Evolutionary conservation across 2,329 filamentous ascomycete species (phyloP), one percentile per base, ranked within the genome.

Genomic region (Trichoderma semiorbis): DNA sequence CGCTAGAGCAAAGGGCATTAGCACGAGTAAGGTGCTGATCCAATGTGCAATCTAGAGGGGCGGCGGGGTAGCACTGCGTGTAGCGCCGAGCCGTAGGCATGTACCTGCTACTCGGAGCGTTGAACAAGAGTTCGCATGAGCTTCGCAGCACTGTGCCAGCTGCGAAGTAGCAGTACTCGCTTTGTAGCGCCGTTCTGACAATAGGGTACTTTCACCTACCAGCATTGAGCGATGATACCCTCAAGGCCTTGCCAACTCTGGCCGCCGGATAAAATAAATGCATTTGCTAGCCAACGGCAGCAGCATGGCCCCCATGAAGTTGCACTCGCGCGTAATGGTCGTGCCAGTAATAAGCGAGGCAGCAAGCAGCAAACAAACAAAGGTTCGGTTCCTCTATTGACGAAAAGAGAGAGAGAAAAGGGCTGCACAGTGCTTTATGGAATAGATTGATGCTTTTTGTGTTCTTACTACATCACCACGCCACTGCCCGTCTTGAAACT

Each of bases 11-110:
- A 62, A 62, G 39, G 36, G 57, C 57, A 62, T 61, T 50, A 69
- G 39, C 57, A 53, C 66, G 57, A 69, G 39, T 62, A 69, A 69
- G 66, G 66, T 62, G 66, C 66, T 69, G 66, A 69, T 69, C 53
- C 66, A 69, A 69, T 47, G 66, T 69, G 57, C 66, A 69, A 69
- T 69, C 66, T n/a, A 69, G 66, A 69, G 66, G 66, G 66, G 66
- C 66, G 66, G 66, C 66, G 66, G 66, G 66, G 66, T 69, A 69
- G 39, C 66, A 14, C 39, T 69, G 26, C 36, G 39, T 69, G 66
- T 69, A 69, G 66, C 66, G 66, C 57, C 66, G 66, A 69, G 57
- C 55, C 34, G 50, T 14, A 10, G 18, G 57, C 66, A 61, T 18
- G 66, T 69, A 69, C 57, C 66, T 69, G 66, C 55, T 60, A 69